Conservation (phyloP, 306 rosid genomes). For the Lablab purpureus region DNA sequence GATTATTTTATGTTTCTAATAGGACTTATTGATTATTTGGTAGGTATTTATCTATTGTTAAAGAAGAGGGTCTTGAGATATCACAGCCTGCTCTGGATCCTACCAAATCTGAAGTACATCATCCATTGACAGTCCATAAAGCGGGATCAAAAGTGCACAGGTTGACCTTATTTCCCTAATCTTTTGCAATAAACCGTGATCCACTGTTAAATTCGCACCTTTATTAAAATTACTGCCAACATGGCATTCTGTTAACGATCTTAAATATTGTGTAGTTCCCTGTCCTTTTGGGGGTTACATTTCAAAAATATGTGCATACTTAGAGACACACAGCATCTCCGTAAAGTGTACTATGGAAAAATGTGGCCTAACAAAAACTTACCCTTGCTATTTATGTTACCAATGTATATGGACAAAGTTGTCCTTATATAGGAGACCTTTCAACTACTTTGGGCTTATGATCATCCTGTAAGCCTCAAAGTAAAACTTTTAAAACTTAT, state of each 20-base stretch:
- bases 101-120: constrained; percentile 83
- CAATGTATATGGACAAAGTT: not conserved
- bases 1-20: constrained; percentile 25
- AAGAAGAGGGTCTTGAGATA: constrained; percentile 90
- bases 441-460: not conserved
- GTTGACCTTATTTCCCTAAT: constrained; percentile 51
- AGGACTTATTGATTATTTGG: constrained; percentile 39
- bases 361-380: not conserved
- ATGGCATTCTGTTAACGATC: not conserved
- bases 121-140: constrained; percentile 76
- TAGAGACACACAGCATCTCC: not conserved
- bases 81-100: constrained; percentile 98
- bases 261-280: constrained; percentile 11
- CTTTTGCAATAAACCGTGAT: constrained; percentile 38
- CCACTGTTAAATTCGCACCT: not conserved
- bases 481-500: not conserved
- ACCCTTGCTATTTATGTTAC: not conserved
- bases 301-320: constrained; percentile 22
- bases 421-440: not conserved
- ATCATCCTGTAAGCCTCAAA: not conserved
- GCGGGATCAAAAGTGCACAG: constrained; percentile 82
- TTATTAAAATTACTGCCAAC: constrained; percentile 18
- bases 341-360: constrained; percentile 1
- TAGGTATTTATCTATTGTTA: constrained; percentile 82
- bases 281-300: constrained; percentile 22